A percentile compares a stretch with the other conserved stretches of the same genome.
These are phyloP conservation scores for Lasiodiplodia hormozganensis DNA, from an alignment of 2,329 filamentous ascomycete species.

Conservation along the genomic window DNA sequence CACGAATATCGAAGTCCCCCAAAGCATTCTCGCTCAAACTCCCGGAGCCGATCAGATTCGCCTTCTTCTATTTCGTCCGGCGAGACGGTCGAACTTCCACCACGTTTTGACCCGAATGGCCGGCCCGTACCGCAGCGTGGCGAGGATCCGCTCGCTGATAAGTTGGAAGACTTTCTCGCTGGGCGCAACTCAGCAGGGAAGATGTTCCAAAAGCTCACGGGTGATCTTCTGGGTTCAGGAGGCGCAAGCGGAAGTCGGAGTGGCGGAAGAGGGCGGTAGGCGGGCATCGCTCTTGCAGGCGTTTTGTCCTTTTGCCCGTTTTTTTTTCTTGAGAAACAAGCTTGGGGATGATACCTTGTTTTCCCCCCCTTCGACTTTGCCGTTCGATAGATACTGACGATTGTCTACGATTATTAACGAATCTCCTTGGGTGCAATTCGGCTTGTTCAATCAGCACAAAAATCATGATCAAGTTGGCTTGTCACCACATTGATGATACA, in stretches of 20 bases:
- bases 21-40: constrained; percentile 19
- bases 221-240: constrained; percentile 22
- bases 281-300: background rate
- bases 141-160: constrained; percentile 44
- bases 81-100: constrained; percentile 45
- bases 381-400: constrained; percentile 14
- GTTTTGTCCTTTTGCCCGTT: background rate
- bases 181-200: constrained; percentile 26
- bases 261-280: constrained; percentile 11
- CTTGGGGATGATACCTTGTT: constrained; percentile 18
- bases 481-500: background rate
- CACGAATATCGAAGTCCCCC: constrained; percentile 2
- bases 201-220: constrained; percentile 28
- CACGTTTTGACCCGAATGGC: constrained; percentile 45
- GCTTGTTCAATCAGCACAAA: background rate
- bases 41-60: constrained; percentile 8
- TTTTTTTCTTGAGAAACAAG: background rate
- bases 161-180: constrained; percentile 42
- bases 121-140: constrained; percentile 32
- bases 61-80: constrained; percentile 39
- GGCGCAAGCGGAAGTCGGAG: background rate
- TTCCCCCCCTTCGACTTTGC: background rate
- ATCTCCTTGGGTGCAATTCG: constrained; percentile 3
- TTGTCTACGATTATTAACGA: constrained; percentile 13
- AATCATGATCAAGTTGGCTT: background rate